These are phyloP conservation scores for Xerocomus cyaneibrunnescens DNA, from an alignment of 1,284 basidiomycete species.

Conservation along the genomic window DNA sequence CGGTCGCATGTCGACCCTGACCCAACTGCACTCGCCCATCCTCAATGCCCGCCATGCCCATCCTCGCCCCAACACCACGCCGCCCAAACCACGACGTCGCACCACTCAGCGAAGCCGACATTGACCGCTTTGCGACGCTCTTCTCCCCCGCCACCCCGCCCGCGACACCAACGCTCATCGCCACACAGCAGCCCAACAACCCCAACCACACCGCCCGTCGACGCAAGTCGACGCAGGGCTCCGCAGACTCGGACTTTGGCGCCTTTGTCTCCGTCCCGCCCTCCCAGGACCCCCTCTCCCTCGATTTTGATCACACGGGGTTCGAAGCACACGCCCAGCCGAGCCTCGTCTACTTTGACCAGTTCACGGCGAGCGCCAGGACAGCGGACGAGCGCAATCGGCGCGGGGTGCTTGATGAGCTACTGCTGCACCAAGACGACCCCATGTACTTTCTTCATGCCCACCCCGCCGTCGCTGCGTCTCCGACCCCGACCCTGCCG, in stretches of 20 bases:
- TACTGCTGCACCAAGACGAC: slow-evolving; percentile 64
- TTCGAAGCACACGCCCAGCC: slow-evolving; percentile 26
- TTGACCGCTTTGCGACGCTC: slow-evolving; percentile 45
- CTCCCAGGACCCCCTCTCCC: slow-evolving; percentile 53
- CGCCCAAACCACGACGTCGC: no score
- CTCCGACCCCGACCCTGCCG: neutral
- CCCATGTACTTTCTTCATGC: slow-evolving; percentile 54
- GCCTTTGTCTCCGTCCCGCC: slow-evolving; percentile 65
- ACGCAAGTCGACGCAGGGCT: slow-evolving; percentile 19
- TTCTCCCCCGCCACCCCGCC: slow-evolving; percentile 46
- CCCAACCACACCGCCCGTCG: slow-evolving; percentile 10
- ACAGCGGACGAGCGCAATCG: slow-evolving; percentile 51
- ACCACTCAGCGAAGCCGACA: slow-evolving; percentile 28
- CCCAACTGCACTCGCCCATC: no score
- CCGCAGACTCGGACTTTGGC: slow-evolving; percentile 60
- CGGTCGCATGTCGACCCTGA: no score
- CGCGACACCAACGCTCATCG: slow-evolving; percentile 35
- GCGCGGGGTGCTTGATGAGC: slow-evolving; percentile 56
- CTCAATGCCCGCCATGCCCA: neutral
- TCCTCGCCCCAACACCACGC: neutral
- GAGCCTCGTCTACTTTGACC: slow-evolving; percentile 56
- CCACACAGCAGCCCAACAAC: no score
- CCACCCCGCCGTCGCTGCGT: neutral
- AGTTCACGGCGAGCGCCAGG: slow-evolving; percentile 55
- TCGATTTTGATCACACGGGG: no score